These are phyloP conservation scores for Boletus coccyginus DNA, from an alignment of 768 basidiomycete species.

Conservation along the genomic window DNA sequence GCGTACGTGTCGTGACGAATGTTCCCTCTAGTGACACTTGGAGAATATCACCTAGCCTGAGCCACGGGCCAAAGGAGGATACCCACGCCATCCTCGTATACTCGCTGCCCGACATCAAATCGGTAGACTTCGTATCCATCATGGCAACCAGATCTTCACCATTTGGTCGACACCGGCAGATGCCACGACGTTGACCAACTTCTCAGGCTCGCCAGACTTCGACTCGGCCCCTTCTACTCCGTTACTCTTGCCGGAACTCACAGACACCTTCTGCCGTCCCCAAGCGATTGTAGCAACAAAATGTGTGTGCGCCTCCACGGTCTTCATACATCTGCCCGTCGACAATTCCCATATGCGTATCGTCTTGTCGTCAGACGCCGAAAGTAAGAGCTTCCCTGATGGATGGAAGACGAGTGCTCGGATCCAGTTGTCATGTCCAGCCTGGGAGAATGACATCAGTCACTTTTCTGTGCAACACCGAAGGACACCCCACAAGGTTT, in stretches of 20 bases:
- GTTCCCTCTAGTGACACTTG: background rate
- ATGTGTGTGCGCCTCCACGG: constrained; percentile 82
- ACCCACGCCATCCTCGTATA: constrained; percentile 12
- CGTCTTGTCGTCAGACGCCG: constrained; percentile 90
- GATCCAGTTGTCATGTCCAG: constrained; percentile 89
- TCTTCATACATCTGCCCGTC: constrained; percentile 83
- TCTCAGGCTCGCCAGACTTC: constrained; percentile 42
- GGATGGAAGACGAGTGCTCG: constrained; percentile 88
- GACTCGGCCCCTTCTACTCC: constrained; percentile 33
- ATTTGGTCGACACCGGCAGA: constrained; percentile 68
- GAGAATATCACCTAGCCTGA: constrained; percentile 14
- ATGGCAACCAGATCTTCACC: constrained; percentile 64
- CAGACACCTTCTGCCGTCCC: constrained; percentile 58
- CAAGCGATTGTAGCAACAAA: constrained; percentile 82
- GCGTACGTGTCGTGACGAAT: constrained; percentile 27
- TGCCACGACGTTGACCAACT: constrained; percentile 66
- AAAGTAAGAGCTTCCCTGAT: constrained; percentile 84
- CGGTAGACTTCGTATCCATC: constrained; percentile 16
- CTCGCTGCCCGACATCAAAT: constrained; percentile 6
- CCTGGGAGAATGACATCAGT: constrained; percentile 35
- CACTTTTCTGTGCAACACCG: background rate
- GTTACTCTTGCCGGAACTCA: constrained; percentile 39
- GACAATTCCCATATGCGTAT: constrained; percentile 87
- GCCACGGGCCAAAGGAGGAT: constrained; percentile 11
- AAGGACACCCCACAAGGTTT: constrained; percentile 53